Base-by-base conservation (phyloP, 768 basidiomycete genomes). In the Coprinellus aureogranulatus region DNA sequence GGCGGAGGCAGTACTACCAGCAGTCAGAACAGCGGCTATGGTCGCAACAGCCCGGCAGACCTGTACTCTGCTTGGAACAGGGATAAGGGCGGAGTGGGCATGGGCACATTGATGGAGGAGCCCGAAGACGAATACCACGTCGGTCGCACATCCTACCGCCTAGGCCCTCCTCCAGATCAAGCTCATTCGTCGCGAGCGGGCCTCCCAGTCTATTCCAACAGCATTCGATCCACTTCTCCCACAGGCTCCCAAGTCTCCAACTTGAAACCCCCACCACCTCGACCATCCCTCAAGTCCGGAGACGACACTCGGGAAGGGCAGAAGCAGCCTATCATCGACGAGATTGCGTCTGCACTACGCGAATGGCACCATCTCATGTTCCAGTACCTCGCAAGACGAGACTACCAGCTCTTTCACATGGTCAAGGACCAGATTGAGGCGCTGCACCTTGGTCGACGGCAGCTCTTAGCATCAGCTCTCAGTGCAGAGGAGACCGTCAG, bases 321-420 rank as follows among this genome's bases (percentile, higher is more conserved):
- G 22, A 75, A 71, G 2, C 94, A 97, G 67, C 96, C 96, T 10
- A 88, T 98, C 67, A 86, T 98, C 51, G 96, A 98, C 72, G 96
- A 98, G 76, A 96, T 98, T 62, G 92, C 96, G 0, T 96, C 93
- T 8, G 95, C 96, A 0, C 75, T 98, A 44, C 86, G 96, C 39
- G 96, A 98, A 82, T 98, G 95, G 94, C 90, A 96, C 66, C 83
- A 84, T 34, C 77, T 94, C 52, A 89, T 98, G 82, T 94, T 93
- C 67, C 88, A 88, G 60, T 94, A 97, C 70, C 87, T 98, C 41
- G 88, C 90, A 9, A 81, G 86, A 45, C 84, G 94, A 54, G 91
- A 98, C 65, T 98, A 98, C 75, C 83, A 83, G 41, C 83, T 94
- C 20, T 98, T 98, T 72, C 84, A 88, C 59, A 78, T 84, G 8